These are phyloP conservation scores for Dactylellina haptotyla DNA, from an alignment of 2,329 filamentous ascomycete species.

Conservation along the genomic window DNA sequence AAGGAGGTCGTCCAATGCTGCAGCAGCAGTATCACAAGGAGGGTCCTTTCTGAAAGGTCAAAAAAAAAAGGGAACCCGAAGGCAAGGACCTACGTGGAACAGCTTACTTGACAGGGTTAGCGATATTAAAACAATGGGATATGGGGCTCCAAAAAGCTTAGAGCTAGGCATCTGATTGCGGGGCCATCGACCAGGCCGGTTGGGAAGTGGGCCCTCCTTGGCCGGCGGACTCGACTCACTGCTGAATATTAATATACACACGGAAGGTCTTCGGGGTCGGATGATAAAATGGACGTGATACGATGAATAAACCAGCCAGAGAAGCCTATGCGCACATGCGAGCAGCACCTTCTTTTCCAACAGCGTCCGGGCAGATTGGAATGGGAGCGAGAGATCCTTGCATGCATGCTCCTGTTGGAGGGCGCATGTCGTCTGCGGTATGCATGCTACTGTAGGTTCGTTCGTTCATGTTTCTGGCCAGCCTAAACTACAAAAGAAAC, in stretches of 20 bases:
- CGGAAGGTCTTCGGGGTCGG: constrained; percentile 46
- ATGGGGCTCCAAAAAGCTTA: not conserved
- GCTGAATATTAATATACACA: no score
- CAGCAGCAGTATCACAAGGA: constrained; percentile 30
- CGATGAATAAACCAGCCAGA: constrained; percentile 11
- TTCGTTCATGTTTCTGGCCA: no score
- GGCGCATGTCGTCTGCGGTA: not conserved
- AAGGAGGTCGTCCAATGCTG: constrained; percentile 15
- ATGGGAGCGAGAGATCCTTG: constrained; percentile 28
- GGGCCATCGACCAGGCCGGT: constrained; percentile 21
- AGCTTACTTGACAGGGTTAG: constrained; percentile 51
- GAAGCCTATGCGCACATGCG: constrained; percentile 16
- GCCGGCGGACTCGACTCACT: no score
- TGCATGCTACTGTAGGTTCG: not conserved
- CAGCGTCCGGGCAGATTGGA: constrained; percentile 30
- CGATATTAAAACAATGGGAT: constrained; percentile 30
- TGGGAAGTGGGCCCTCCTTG: no score
- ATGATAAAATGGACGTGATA: constrained; percentile 22
- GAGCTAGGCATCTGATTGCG: constrained; percentile 14
- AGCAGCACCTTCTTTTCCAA: constrained; percentile 2
- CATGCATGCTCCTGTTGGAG: constrained; percentile 7
- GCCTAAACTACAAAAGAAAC: constrained; percentile 2
- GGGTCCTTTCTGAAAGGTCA: constrained; percentile 23
- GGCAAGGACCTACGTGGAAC: constrained; percentile 33
- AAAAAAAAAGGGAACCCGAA: constrained; percentile 13